These are phyloP conservation scores for Stachybotrys elegans DNA, from an alignment of 2,329 filamentous ascomycete species.

Conservation along the genomic window DNA sequence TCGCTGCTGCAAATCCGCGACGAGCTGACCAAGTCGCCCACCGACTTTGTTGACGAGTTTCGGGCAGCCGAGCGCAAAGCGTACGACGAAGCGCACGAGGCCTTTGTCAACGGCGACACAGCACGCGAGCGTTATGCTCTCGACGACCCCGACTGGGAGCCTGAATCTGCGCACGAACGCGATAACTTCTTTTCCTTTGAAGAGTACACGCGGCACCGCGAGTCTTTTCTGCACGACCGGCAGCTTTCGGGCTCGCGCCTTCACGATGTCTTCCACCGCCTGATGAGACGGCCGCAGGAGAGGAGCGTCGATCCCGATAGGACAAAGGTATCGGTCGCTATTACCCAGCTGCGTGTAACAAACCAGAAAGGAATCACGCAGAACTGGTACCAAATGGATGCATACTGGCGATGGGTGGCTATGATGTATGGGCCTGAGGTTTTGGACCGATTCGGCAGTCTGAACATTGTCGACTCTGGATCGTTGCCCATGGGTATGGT, in stretches of 20 bases:
- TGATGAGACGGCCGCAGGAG: slow-evolving; percentile 28
- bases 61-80: slow-evolving; percentile 26
- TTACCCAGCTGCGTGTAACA: slow-evolving; percentile 13
- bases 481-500: slow-evolving; percentile 44
- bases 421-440: slow-evolving; percentile 40
- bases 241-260: slow-evolving; percentile 16
- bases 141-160: slow-evolving; percentile 20
- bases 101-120: slow-evolving; percentile 25
- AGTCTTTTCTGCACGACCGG: slow-evolving; percentile 29
- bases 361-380: slow-evolving; percentile 16
- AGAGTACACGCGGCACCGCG: slow-evolving; percentile 37
- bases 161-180: slow-evolving; percentile 20
- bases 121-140: slow-evolving; percentile 3
- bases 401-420: slow-evolving; percentile 44
- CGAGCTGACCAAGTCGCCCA: slow-evolving; percentile 21
- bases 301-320: slow-evolving; percentile 19
- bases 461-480: slow-evolving; percentile 38
- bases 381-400: slow-evolving; percentile 26
- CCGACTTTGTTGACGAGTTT: slow-evolving; percentile 23
- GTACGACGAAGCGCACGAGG: slow-evolving; percentile 28
- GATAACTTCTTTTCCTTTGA: slow-evolving; percentile 38
- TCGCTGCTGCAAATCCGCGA: slow-evolving; percentile 33
- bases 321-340: slow-evolving; percentile 16
- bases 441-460: slow-evolving; percentile 36
- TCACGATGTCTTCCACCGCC: slow-evolving; percentile 24